Percentiles rank a stretch among this genome's conserved stretches.
Conservation (phyloP, 257 asterid genomes). For the Plectranthus barbatus region DNA sequence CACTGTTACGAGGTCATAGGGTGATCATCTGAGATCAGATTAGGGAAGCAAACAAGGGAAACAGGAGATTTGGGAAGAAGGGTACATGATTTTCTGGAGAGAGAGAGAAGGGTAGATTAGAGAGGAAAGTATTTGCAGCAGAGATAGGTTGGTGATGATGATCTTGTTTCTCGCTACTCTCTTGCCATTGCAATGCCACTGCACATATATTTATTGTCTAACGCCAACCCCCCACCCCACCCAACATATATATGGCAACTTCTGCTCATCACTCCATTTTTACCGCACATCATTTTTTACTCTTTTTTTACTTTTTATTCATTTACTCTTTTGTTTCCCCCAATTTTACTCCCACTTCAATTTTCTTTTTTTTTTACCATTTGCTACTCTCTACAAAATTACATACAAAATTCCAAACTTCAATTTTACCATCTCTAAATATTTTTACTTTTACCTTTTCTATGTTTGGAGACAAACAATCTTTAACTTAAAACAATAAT, state of each 20-base stretch:
- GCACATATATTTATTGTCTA: conserved; percentile 8
- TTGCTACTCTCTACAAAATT: no score
- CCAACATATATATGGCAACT: neutral
- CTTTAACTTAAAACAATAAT: no score
- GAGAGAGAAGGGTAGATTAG: conserved; percentile 11
- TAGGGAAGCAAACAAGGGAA: conserved; percentile 4
- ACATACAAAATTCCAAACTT: no score
- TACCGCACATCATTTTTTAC: neutral
- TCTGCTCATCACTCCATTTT: neutral
- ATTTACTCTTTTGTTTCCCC: neutral
- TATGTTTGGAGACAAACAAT: no score
- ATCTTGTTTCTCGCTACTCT: no score
- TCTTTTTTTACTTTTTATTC: no score
- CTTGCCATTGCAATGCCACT: conserved; percentile 15
- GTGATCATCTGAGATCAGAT: conserved; percentile 21
- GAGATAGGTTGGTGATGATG: conserved; percentile 10
- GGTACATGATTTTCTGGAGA: conserved; percentile 12
- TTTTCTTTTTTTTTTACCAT: no score
- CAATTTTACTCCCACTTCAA: neutral
- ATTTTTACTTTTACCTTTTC: no score
- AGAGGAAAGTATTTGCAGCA: conserved; percentile 32
- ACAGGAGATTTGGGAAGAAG: conserved; percentile 18
- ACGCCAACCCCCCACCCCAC: neutral
- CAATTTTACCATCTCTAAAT: no score
- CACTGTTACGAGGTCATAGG: conserved; percentile 35